A percentile compares a stretch with the other conserved stretches of the same genome.
Conservation (phyloP, 1,284 basidiomycete species). For the Ganoderma lucidum region DNA sequence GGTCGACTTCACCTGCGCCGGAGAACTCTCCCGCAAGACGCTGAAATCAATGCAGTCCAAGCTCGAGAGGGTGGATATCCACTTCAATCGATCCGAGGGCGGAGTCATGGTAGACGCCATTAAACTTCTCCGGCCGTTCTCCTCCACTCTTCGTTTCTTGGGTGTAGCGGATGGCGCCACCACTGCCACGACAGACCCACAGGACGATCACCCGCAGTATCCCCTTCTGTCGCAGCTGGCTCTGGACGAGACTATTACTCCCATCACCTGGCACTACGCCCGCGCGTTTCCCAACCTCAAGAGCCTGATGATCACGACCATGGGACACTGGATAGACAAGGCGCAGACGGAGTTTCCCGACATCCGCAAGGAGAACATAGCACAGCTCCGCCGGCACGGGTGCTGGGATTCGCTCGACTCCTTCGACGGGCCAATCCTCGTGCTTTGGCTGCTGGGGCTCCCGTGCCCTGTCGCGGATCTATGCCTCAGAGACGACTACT, state of each 20-base stretch:
- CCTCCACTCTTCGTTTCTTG: background rate
- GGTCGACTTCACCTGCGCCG: background rate
- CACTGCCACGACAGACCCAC: background rate
- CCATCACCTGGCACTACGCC: slow-evolving; percentile 1
- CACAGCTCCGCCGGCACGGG: background rate
- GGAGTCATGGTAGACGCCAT: background rate
- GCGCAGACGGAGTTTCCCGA: background rate
- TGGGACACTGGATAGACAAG: background rate
- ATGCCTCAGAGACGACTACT: background rate
- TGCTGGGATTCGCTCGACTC: background rate
- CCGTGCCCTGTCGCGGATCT: background rate
- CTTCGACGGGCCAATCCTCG: background rate
- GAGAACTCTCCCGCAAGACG: background rate
- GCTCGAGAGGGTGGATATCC: background rate
- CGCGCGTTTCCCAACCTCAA: background rate
- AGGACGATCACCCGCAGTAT: background rate
- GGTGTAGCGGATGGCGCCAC: background rate
- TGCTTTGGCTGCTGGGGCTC: background rate
- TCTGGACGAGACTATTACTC: background rate
- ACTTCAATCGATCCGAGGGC: background rate
- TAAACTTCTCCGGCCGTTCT: background rate
- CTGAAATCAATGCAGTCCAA: background rate
- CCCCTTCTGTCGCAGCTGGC: background rate
- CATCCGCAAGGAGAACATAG: background rate
- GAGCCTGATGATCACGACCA: too few species aligned